phyloP scores from a whole-genome alignment of 345 rosid genomes.

The Pelargonium nanum region DNA sequence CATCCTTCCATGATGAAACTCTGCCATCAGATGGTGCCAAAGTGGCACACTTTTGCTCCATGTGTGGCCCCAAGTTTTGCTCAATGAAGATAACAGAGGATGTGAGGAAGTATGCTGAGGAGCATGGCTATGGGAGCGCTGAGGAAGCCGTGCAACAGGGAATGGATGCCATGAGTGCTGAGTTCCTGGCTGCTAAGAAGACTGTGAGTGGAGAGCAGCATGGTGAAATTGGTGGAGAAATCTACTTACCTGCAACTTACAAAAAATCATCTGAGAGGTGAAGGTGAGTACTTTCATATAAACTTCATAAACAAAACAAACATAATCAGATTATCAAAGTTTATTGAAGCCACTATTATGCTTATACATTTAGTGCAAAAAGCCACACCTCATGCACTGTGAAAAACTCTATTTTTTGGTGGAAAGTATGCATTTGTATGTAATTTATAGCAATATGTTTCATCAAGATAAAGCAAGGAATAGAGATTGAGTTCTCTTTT shows the following conservation, averaged over 20 bases:
- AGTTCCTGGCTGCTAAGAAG: constrained; percentile 77
- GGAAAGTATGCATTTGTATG: too few relatives aligned
- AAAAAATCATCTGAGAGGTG: constrained; percentile 38
- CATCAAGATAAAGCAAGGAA: too few relatives aligned
- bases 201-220: constrained; percentile 93
- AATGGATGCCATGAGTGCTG: constrained; percentile 96
- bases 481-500: too few relatives aligned
- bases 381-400: too few relatives aligned
- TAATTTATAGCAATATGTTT: not conserved
- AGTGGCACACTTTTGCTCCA: constrained; percentile 96
- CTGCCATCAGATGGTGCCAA: constrained; percentile 97
- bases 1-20: constrained; percentile 97
- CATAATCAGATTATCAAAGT: too few relatives aligned
- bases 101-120: constrained; percentile 88
- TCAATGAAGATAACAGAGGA: constrained; percentile 99
- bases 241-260: constrained; percentile 67
- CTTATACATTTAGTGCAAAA: too few relatives aligned
- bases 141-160: constrained; percentile 86
- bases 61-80: constrained; percentile 99
- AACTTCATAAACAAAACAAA: not conserved
- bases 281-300: constrained; percentile 25
- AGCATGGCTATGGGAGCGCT: constrained; percentile 83
- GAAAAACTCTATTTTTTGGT: too few relatives aligned
- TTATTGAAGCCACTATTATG: too few relatives aligned
- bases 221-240: constrained; percentile 96